Evolutionary conservation across 805 yeast species (phyloP).

Genomic region (Nakazawaea wyomingensis): DNA sequence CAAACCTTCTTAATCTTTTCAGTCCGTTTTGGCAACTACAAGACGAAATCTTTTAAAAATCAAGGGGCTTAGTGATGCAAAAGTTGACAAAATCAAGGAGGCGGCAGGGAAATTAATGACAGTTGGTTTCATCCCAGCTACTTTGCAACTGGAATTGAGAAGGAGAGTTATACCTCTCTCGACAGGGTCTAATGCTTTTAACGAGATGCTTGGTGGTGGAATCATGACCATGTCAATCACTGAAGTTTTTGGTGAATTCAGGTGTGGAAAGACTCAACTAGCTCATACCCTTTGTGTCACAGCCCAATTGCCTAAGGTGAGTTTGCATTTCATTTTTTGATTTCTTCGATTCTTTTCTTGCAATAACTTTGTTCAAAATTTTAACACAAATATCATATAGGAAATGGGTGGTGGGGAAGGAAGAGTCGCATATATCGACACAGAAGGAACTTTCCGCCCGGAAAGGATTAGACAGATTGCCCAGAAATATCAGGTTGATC

Average conservation of each 20-base stretch:
- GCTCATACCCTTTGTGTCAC: conserved; percentile 78
- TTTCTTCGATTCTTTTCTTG: not conserved
- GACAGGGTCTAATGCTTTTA: conserved; percentile 68
- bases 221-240: conserved; percentile 72
- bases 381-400: no score
- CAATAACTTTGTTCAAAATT: not conserved
- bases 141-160: conserved; percentile 60
- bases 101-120: conserved; percentile 65
- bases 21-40: conserved; percentile 55
- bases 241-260: conserved; percentile 74
- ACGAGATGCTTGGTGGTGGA: conserved; percentile 69
- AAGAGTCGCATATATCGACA: conserved; percentile 72
- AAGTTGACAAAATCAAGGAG: conserved; percentile 70
- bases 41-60: conserved; percentile 59
- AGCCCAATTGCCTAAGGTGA: conserved; percentile 57
- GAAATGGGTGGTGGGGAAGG: conserved; percentile 79
- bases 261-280: conserved; percentile 80
- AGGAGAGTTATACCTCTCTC: conserved; percentile 59
- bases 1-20: no score
- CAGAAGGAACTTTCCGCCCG: conserved; percentile 80
- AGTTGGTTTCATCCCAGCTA: conserved; percentile 70
- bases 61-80: conserved; percentile 70
- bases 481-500: conserved; percentile 60
- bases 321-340: no score
- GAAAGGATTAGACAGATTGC: conserved; percentile 63